Evolutionary conservation across 805 yeast species (phyloP).

Genomic region (Grigorovia humatica): DNA sequence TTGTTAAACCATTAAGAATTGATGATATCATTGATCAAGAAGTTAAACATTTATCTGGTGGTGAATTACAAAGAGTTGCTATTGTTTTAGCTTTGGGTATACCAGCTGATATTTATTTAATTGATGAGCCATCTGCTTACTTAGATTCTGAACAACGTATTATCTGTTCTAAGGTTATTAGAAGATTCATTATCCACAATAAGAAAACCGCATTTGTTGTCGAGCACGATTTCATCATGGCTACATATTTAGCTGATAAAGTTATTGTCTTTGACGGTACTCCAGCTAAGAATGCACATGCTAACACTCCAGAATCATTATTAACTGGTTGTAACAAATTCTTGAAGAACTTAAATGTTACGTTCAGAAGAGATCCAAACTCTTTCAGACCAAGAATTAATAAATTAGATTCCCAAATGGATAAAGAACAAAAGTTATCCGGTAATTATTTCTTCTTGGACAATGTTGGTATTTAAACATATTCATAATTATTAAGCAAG

Average conservation of each 20-base stretch:
- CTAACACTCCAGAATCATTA: constrained; percentile 84
- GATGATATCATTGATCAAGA: constrained; percentile 95
- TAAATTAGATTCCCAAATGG: constrained; percentile 97
- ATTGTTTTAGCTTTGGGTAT: constrained; percentile 89
- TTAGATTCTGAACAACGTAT: constrained; percentile 99
- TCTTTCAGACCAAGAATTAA: constrained; percentile 98
- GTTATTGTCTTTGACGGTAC: constrained; percentile 96
- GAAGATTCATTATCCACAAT: constrained; percentile 91
- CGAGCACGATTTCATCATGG: constrained; percentile 99
- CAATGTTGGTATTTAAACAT: constrained; percentile 37
- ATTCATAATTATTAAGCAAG: not conserved
- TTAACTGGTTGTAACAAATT: constrained; percentile 95
- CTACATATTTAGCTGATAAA: constrained; percentile 96
- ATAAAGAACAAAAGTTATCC: constrained; percentile 84
- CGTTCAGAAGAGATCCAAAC: constrained; percentile 98
- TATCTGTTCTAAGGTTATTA: constrained; percentile 94
- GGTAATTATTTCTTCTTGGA: constrained; percentile 98
- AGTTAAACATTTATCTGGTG: constrained; percentile 96
- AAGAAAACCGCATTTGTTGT: constrained; percentile 98
- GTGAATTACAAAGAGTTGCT: constrained; percentile 99
- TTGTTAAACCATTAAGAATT: constrained; percentile 85
- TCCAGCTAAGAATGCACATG: constrained; percentile 79
- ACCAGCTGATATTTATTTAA: constrained; percentile 90
- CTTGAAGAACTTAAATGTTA: constrained; percentile 92
- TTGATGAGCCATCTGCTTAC: constrained; percentile 98